These are phyloP conservation scores for Gossypium thurberi DNA, from an alignment of 345 rosid species.

Conservation along the genomic window DNA sequence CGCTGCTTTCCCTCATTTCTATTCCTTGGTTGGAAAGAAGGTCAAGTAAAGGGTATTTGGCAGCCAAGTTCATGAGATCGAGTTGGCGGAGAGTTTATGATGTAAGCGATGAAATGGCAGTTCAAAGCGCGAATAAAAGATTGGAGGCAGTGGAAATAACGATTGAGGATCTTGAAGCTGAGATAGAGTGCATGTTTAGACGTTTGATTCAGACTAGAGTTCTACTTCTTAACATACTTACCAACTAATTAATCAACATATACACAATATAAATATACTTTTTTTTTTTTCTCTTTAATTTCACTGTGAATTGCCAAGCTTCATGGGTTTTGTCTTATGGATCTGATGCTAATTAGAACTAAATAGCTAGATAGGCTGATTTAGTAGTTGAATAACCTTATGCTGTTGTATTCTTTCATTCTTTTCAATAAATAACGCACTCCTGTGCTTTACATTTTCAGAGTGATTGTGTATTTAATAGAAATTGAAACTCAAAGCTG, in stretches of 20 bases:
- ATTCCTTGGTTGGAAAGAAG: slow-evolving; percentile 65
- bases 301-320: neutral
- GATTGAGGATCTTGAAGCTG: slow-evolving; percentile 55
- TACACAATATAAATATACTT: neutral
- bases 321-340: neutral
- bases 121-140: slow-evolving; percentile 58
- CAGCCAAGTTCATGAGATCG: slow-evolving; percentile 33
- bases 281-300: too few species aligned
- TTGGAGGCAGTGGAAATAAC: slow-evolving; percentile 67
- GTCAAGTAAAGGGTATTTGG: slow-evolving; percentile 34
- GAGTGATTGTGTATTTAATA: too few species aligned
- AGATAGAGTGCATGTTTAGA: slow-evolving; percentile 58
- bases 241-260: slow-evolving; percentile 20
- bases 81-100: slow-evolving; percentile 25
- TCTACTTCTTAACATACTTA: slow-evolving; percentile 68
- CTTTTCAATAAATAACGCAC: neutral
- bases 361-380: neutral
- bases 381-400: neutral
- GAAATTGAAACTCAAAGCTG: too few species aligned
- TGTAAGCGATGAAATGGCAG: slow-evolving; percentile 42
- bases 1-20: slow-evolving; percentile 48
- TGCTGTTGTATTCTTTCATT: neutral
- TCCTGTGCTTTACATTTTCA: neutral
- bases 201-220: slow-evolving; percentile 77
- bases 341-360: neutral